These are phyloP conservation scores for Phytophthora crassamura DNA, from an alignment of 352 stramenopile genomes.

Conservation along the genomic window DNA sequence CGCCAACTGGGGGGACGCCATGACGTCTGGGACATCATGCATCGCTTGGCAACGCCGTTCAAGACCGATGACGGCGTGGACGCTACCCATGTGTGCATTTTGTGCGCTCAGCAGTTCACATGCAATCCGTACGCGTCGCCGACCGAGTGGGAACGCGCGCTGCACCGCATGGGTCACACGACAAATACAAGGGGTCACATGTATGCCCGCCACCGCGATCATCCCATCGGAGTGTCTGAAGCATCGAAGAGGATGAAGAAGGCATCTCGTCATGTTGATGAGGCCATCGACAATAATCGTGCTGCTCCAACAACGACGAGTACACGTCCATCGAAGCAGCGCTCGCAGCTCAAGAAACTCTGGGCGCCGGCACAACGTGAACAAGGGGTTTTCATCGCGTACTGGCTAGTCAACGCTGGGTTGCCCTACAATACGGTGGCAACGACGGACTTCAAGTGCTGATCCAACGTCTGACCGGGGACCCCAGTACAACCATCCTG, in stretches of 20 bases:
- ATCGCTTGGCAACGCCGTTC: neutral
- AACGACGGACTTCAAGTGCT: neutral
- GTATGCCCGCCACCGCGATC: neutral
- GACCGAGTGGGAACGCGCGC: neutral
- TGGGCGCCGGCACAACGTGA: too few relatives aligned
- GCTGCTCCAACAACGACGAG: too few relatives aligned
- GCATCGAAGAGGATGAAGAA: too few relatives aligned
- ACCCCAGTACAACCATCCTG: neutral
- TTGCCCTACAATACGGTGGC: conserved; percentile 1
- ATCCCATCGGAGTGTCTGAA: neutral
- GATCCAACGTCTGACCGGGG: neutral
- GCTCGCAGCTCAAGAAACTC: too few relatives aligned
- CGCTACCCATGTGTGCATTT: neutral
- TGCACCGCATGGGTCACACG: neutral
- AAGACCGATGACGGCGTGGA: neutral
- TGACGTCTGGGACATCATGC: neutral
- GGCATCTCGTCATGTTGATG: too few relatives aligned
- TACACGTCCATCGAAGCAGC: too few relatives aligned
- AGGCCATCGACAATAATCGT: neutral
- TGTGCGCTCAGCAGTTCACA: neutral
- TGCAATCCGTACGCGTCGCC: neutral
- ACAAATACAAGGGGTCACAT: neutral
- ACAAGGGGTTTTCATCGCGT: neutral
- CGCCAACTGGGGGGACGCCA: neutral
- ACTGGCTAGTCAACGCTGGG: neutral